Conservation (phyloP, 2,329 filamentous ascomycete species). For the Trichoderma atroviride region DNA sequence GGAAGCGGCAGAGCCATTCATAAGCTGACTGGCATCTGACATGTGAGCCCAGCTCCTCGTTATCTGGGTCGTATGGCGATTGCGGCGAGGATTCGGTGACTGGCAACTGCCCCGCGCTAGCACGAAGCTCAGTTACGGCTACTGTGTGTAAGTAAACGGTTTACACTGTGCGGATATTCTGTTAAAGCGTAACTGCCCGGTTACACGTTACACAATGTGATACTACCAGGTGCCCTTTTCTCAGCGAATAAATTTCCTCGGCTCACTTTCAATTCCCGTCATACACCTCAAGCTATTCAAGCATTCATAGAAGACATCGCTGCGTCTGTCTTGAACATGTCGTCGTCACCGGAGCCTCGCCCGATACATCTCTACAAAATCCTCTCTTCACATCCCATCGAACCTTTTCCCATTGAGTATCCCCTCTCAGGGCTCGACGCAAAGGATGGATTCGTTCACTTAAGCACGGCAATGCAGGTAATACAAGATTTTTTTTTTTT, state of each 20-base stretch:
- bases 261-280: neutral
- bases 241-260: neutral
- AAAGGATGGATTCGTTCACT: slow-evolving; percentile 63
- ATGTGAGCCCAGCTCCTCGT: neutral
- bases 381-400: slow-evolving; percentile 53
- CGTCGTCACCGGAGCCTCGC: slow-evolving; percentile 39
- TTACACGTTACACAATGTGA: neutral
- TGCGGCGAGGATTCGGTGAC: neutral
- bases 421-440: slow-evolving; percentile 62
- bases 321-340: slow-evolving; percentile 31
- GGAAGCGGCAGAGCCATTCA: neutral
- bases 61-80: neutral
- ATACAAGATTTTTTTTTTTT: neutral
- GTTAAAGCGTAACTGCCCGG: neutral
- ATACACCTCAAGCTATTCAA: neutral
- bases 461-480: slow-evolving; percentile 60
- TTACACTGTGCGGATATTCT: neutral
- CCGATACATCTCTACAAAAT: slow-evolving; percentile 62
- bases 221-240: neutral
- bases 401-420: slow-evolving; percentile 56
- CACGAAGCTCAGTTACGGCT: neutral
- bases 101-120: neutral
- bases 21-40: neutral
- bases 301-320: no score
- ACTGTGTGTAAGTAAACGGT: neutral